Evolutionary conservation across 2,329 filamentous ascomycete genomes (phyloP).

Genomic region (Xylaria sp.): DNA sequence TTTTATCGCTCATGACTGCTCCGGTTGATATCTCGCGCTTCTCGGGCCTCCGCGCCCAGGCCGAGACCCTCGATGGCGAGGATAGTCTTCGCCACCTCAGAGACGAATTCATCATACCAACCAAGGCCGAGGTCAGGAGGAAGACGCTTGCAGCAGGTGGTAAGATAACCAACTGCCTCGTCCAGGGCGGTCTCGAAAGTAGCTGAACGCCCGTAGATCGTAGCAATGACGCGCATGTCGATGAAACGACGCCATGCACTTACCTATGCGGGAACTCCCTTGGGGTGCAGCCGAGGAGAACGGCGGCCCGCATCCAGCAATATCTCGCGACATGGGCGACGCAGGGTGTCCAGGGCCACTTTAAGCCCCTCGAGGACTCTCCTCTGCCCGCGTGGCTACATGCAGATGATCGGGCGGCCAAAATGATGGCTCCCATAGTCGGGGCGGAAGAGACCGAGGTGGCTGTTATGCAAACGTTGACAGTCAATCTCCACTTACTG

Average conservation of each 20-base stretch:
- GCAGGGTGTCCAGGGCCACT: conserved; percentile 82
- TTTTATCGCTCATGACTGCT: conserved; percentile 40
- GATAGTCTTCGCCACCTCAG: conserved; percentile 46
- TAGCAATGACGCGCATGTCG: conserved; percentile 42
- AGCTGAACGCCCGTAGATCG: conserved; percentile 46
- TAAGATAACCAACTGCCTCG: conserved; percentile 40
- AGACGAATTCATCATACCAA: conserved; percentile 49
- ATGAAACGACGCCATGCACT: conserved; percentile 56
- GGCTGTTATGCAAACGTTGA: conserved; percentile 83
- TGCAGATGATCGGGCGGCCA: conserved; percentile 74
- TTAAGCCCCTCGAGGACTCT: conserved; percentile 72
- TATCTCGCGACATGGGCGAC: conserved; percentile 81
- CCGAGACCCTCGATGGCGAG: conserved; percentile 46
- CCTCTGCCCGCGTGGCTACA: conserved; percentile 73
- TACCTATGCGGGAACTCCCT: conserved; percentile 86
- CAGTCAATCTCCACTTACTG: conserved; percentile 79
- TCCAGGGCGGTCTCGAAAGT: conserved; percentile 32
- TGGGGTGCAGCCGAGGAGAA: conserved; percentile 76
- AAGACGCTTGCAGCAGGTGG: conserved; percentile 44
- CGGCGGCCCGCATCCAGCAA: conserved; percentile 71
- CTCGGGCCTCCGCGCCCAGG: conserved; percentile 46
- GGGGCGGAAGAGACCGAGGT: conserved; percentile 76
- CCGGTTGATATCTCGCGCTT: conserved; percentile 40
- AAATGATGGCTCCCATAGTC: conserved; percentile 75
- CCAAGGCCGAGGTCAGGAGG: conserved; percentile 48